Percentiles rank a stretch among this genome's conserved stretches.
Evolutionary conservation across 306 rosid genomes (phyloP).

Genomic region (Vigna trinervia): DNA sequence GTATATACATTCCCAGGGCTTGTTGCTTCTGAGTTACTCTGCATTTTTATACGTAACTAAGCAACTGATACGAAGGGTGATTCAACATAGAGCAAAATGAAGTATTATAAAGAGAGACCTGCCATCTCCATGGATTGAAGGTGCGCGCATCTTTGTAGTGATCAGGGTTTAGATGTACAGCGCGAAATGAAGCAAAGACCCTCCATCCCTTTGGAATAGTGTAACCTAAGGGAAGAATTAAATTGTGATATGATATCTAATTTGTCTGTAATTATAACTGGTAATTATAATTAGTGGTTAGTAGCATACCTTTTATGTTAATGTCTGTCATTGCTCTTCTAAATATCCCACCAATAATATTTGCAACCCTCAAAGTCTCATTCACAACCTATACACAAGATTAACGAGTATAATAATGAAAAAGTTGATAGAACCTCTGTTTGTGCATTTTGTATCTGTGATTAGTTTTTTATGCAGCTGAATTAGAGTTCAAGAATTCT

Average conservation of each 20-base stretch:
- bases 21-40: conserved; percentile 62
- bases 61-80: background rate
- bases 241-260: background rate
- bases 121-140: conserved; percentile 99
- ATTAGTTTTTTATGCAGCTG: too few species aligned
- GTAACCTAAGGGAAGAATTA: conserved; percentile 56
- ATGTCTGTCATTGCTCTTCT: conserved; percentile 81
- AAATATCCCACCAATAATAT: conserved; percentile 89
- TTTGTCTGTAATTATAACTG: background rate
- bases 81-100: background rate
- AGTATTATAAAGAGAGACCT: conserved; percentile 41
- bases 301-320: conserved; percentile 67
- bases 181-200: conserved; percentile 93
- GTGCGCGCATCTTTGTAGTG: conserved; percentile 90
- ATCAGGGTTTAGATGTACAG: conserved; percentile 79
- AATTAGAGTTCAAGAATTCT: conserved; percentile 36
- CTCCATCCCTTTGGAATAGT: conserved; percentile 96
- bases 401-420: background rate
- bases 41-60: conserved; percentile 26
- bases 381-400: conserved; percentile 67
- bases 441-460: background rate
- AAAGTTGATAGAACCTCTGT: too few species aligned
- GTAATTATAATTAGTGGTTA: background rate
- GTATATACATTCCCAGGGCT: conserved; percentile 65
- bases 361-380: conserved; percentile 83